A percentile compares a stretch with the other conserved stretches of the same genome.
phyloP scores from a whole-genome alignment of 352 stramenopile genomes.

The Pythium apleroticum region DNA sequence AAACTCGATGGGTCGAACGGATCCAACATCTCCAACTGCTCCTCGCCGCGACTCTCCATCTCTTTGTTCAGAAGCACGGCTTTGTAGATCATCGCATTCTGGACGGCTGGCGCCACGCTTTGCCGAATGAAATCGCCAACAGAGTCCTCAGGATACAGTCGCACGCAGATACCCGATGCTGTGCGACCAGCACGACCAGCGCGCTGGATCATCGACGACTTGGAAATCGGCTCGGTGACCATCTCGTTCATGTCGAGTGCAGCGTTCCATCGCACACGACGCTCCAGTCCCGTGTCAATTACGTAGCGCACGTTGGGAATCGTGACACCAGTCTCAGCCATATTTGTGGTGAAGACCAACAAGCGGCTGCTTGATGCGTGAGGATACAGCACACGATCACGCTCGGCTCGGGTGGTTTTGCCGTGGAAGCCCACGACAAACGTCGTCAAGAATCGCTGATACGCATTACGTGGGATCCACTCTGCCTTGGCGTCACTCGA shows the following conservation, averaged over 20 bases:
- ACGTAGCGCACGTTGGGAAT: constrained; percentile 35
- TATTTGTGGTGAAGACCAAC: constrained; percentile 32
- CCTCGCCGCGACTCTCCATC: constrained; percentile 7
- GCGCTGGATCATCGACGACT: constrained; percentile 28
- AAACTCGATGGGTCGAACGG: constrained; percentile 15
- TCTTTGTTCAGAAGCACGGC: constrained; percentile 29
- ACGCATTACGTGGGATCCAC: not conserved
- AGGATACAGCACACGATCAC: constrained; percentile 26
- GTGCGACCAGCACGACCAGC: constrained; percentile 26
- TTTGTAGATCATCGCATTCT: constrained; percentile 33
- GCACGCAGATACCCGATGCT: constrained; percentile 28
- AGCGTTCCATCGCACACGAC: constrained; percentile 29
- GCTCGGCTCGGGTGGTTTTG: constrained; percentile 23
- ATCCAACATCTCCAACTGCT: constrained; percentile 22
- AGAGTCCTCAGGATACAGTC: constrained; percentile 19
- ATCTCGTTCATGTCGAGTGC: constrained; percentile 31
- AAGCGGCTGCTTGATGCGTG: constrained; percentile 8
- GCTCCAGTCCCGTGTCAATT: constrained; percentile 33
- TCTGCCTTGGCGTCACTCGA: not conserved
- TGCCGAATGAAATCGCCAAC: constrained; percentile 7
- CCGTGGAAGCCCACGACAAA: constrained; percentile 28
- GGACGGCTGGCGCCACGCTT: constrained; percentile 9
- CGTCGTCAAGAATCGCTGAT: constrained; percentile 1
- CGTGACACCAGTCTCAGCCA: constrained; percentile 34
- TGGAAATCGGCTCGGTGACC: constrained; percentile 23